Conservation (phyloP, 1,284 basidiomycete genomes). For the Omphalotus olearius region DNA sequence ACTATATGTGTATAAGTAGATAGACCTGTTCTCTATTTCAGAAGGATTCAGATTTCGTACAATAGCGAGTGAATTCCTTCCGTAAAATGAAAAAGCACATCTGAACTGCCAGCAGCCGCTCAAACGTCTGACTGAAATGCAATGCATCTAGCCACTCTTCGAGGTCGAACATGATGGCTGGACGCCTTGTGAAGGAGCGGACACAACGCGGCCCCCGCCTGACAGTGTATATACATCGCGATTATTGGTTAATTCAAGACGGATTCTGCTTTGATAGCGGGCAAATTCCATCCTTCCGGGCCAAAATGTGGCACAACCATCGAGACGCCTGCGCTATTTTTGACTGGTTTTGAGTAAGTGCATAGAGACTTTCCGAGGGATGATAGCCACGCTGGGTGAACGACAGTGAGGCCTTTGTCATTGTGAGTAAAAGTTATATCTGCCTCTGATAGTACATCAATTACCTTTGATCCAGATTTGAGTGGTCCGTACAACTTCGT, state of each 20-base stretch:
- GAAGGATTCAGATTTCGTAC: too few relatives aligned
- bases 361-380: slow-evolving; percentile 80
- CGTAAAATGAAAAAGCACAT: too few relatives aligned
- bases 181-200: too few relatives aligned
- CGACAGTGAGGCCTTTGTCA: slow-evolving; percentile 68
- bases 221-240: too few relatives aligned
- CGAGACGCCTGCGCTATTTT: slow-evolving; percentile 57
- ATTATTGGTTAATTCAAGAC: slow-evolving; percentile 1
- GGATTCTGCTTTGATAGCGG: slow-evolving; percentile 44
- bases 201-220: too few relatives aligned
- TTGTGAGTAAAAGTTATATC: slow-evolving; percentile 14
- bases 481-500: slow-evolving; percentile 75
- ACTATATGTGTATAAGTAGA: not conserved
- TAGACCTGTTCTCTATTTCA: too few relatives aligned
- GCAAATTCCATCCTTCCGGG: slow-evolving; percentile 80
- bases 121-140: too few relatives aligned
- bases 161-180: too few relatives aligned
- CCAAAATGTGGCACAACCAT: slow-evolving; percentile 84
- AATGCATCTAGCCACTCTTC: too few relatives aligned
- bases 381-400: slow-evolving; percentile 90
- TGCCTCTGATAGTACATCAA: slow-evolving; percentile 14
- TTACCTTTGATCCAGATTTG: slow-evolving; percentile 85
- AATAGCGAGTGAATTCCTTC: too few relatives aligned
- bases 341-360: slow-evolving; percentile 83
- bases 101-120: too few relatives aligned